Percentiles rank a stretch among this genome's conserved stretches.
Evolutionary conservation across 2,329 filamentous ascomycete species (phyloP).

Genomic region (Balansia obtecta): DNA sequence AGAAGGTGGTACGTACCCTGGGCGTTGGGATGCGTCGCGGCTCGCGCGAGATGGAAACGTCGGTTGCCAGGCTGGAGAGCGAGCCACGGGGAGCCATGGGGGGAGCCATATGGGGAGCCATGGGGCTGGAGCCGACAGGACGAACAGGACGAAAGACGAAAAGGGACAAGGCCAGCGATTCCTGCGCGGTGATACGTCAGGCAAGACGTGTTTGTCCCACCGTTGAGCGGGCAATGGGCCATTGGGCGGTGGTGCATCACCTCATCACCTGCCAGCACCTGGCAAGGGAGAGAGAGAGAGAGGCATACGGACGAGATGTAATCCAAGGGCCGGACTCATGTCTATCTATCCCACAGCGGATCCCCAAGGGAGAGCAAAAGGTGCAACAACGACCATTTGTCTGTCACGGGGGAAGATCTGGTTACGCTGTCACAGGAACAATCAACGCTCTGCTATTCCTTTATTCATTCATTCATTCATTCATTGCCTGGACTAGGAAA

Average conservation of each 20-base stretch:
- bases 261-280: too few relatives aligned
- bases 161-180: neutral
- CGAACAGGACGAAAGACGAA: neutral
- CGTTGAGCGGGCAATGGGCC: conserved; percentile 7
- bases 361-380: neutral
- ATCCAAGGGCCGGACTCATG: too few relatives aligned
- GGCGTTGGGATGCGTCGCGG: conserved; percentile 5
- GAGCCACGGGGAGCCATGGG: too few relatives aligned
- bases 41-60: conserved; percentile 6
- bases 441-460: neutral
- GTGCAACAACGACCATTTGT: neutral
- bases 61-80: conserved; percentile 7
- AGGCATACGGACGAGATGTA: neutral
- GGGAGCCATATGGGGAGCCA: too few relatives aligned
- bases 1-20: conserved; percentile 10
- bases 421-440: neutral
- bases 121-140: neutral
- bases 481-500: neutral
- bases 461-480: too few relatives aligned
- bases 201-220: conserved; percentile 7
- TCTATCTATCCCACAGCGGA: too few relatives aligned
- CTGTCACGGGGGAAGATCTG: neutral
- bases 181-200: conserved; percentile 3
- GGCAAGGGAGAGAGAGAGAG: neutral
- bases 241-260: too few relatives aligned